phyloP scores from a whole-genome alignment of 2,329 filamentous ascomycete species.

The Ascochyta pisi region DNA sequence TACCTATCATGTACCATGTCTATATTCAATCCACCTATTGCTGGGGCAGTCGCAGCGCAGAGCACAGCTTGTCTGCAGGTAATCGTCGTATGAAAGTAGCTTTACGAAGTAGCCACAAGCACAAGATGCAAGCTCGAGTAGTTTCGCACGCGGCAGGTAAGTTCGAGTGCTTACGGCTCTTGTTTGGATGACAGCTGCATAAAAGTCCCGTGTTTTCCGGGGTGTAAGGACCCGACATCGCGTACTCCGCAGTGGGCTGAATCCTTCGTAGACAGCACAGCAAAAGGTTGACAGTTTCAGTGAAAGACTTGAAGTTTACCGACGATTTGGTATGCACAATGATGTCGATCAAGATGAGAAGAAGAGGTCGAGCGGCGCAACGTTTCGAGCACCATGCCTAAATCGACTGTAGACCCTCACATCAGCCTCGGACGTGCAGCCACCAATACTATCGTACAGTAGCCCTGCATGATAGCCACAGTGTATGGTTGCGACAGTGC shows the following conservation, averaged over 20 bases:
- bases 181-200: constrained; percentile 20
- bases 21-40: neutral
- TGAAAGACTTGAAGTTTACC: neutral
- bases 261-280: constrained; percentile 11
- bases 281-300: neutral
- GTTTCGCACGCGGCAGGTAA: constrained; percentile 12
- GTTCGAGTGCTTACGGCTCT: neutral
- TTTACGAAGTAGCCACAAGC: constrained; percentile 11
- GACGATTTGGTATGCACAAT: constrained; percentile 6
- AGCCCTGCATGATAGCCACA: constrained; percentile 46
- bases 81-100: constrained; percentile 15
- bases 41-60: neutral
- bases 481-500: constrained; percentile 28
- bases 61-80: constrained; percentile 20
- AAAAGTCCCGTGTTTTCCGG: constrained; percentile 3
- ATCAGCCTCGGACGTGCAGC: constrained; percentile 36
- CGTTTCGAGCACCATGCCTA: constrained; percentile 19
- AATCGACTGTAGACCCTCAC: constrained; percentile 17
- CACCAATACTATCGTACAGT: constrained; percentile 49
- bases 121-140: constrained; percentile 2
- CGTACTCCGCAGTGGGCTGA: constrained; percentile 23
- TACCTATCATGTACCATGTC: neutral
- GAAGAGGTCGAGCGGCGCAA: constrained; percentile 3
- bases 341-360: constrained; percentile 4
- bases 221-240: constrained; percentile 1